Base-by-base conservation (phyloP, 306 rosid genomes). In the Potentilla sterilis region DNA sequence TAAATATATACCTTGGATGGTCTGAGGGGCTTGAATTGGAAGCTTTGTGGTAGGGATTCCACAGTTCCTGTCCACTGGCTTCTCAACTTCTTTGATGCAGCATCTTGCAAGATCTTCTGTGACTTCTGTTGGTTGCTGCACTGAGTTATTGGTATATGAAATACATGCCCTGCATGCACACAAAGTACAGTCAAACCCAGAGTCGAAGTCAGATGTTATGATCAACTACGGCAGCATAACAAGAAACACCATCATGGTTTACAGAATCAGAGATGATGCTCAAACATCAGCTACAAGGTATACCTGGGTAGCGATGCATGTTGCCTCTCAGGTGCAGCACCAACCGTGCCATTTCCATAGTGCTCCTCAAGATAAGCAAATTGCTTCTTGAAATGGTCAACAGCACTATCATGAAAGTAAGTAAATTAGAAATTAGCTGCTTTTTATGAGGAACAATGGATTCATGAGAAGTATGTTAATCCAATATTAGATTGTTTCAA, bases 261-360 rank as follows among this genome's bases (percentile, higher is more conserved):
- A 61, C 35, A 62, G 35, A 68, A 52, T 58, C 38, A 61, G 21
- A 62, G 35, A 68, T 12, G 15, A 61, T 46, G 59, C 32, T 18
- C 44, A 19, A 46, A 58, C 40, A 80, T 13, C 18, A 58, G 55
- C 52, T 62, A 80, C 47, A 68, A 52, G 77, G 54, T 34, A 77
- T 78, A 92, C 99, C 99, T 88, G 22, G 98, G 98, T 66, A 95
- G 86, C 9, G 98, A 95, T 71, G 98, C 98, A 77, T 95, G 98
- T 61, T 92, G 97, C 81, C 98, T 87, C 89, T 90, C 97, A 28
- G 89, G 98, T 12, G 98, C 96, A 74, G 86, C 75, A 71, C 85
- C 98, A 42, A 86, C 81, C 75, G 90, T 86, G 24, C 97, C 97
- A 82, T 92, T 95, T 57, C 96, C 97, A 11, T 92, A 90, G 83